A percentile compares a stretch with the other conserved stretches of the same genome.
These are phyloP conservation scores for Fusarium sp. DNA, from an alignment of 2,329 filamentous ascomycete genomes.

Conservation along the genomic window DNA sequence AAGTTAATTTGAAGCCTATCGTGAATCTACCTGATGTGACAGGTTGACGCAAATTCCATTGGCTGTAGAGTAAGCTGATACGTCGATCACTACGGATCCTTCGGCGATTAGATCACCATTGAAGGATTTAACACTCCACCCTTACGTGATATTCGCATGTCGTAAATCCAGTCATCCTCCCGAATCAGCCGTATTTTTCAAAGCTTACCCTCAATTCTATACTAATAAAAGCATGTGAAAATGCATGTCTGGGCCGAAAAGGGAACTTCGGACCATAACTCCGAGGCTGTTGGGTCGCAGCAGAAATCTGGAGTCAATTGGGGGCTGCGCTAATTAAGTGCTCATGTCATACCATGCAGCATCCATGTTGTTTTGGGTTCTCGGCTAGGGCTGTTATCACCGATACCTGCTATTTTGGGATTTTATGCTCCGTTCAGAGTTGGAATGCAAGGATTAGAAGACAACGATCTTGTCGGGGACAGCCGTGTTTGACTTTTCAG, in stretches of 20 bases:
- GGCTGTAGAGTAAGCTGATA: rapidly evolving
- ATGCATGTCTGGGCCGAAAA: neutral
- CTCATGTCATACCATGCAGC: neutral
- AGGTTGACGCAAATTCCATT: neutral
- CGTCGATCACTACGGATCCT: neutral
- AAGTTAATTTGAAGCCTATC: neutral
- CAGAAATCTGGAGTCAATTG: neutral
- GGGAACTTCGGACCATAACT: neutral
- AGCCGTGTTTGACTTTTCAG: neutral
- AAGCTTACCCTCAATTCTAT: neutral
- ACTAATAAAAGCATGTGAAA: neutral
- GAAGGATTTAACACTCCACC: neutral
- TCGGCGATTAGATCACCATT: neutral
- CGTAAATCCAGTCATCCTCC: neutral
- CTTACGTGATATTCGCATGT: neutral
- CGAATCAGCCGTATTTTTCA: neutral
- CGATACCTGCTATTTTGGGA: neutral
- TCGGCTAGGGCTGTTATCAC: neutral
- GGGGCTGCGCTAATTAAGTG: neutral
- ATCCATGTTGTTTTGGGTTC: neutral
- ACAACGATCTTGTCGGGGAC: neutral
- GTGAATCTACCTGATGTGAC: neutral
- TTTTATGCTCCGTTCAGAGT: neutral
- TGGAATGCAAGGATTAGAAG: neutral
- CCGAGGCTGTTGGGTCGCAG: neutral